phyloP scores from a whole-genome alignment of 805 yeast genomes.

The Kluyveromyces lactis region DNA sequence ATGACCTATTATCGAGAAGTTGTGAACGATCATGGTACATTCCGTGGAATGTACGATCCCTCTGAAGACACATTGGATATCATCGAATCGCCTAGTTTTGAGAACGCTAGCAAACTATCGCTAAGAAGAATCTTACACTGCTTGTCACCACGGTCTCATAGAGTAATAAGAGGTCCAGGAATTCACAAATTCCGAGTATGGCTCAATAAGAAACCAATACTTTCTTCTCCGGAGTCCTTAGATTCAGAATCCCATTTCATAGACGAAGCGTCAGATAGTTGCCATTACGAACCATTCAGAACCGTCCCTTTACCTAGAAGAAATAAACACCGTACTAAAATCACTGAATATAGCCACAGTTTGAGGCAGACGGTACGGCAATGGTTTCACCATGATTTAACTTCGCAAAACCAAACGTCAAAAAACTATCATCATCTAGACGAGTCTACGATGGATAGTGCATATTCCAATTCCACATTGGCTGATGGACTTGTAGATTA shows the following conservation, averaged over 20 bases:
- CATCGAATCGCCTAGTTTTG: conserved; percentile 1
- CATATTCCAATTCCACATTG: neutral
- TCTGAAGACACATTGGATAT: conserved; percentile 3
- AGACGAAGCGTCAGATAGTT: neutral
- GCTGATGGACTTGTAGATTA: neutral
- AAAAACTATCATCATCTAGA: no score
- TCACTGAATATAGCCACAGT: neutral
- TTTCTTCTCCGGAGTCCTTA: neutral
- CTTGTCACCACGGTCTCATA: neutral
- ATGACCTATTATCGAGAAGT: conserved; percentile 2
- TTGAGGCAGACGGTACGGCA: neutral
- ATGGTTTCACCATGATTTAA: neutral
- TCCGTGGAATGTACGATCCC: conserved; percentile 1
- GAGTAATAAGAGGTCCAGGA: neutral
- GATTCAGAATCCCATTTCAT: neutral
- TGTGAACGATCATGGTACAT: conserved; percentile 3
- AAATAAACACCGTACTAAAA: no score
- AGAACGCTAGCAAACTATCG: neutral
- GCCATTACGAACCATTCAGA: neutral
- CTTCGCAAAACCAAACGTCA: no score
- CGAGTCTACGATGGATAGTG: neutral
- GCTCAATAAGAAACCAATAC: conserved; percentile 2
- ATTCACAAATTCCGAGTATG: conserved; percentile 1
- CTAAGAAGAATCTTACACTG: neutral
- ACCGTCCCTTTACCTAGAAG: no score